Evolutionary conservation across 805 yeast genomes (phyloP).

Genomic region (Teunomyces aglyptinius): DNA sequence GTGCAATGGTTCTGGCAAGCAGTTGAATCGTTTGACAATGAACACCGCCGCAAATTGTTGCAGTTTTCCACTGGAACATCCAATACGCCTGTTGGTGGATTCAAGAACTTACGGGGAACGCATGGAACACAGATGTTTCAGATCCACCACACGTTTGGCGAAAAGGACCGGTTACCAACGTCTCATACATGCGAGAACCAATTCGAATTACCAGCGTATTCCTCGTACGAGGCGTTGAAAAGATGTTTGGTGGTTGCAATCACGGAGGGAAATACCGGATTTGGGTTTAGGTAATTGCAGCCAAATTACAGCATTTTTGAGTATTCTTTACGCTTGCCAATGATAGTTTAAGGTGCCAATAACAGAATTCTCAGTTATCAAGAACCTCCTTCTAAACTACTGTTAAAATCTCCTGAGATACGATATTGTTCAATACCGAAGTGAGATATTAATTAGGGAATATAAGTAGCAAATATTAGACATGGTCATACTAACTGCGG

Average conservation of each 20-base stretch:
- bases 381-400: too few species aligned
- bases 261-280: slow-evolving; percentile 94
- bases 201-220: slow-evolving; percentile 89
- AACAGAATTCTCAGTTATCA: too few species aligned
- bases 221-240: slow-evolving; percentile 79
- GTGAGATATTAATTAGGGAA: too few species aligned
- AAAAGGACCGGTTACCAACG: slow-evolving; percentile 83
- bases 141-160: slow-evolving; percentile 85
- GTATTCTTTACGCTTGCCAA: too few species aligned
- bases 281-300: slow-evolving; percentile 64
- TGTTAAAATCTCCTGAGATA: too few species aligned
- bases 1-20: slow-evolving; percentile 98
- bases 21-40: slow-evolving; percentile 87
- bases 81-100: slow-evolving; percentile 93
- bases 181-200: slow-evolving; percentile 98
- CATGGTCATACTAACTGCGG: too few species aligned
- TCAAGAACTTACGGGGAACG: slow-evolving; percentile 84
- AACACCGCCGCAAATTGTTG: slow-evolving; percentile 87
- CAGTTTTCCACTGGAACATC: slow-evolving; percentile 98
- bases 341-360: too few species aligned
- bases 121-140: slow-evolving; percentile 82
- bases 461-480: too few species aligned
- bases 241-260: slow-evolving; percentile 79
- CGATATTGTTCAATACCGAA: too few species aligned
- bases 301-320: too few species aligned